phyloP scores from a whole-genome alignment of 129 eudicot species.

The Flaveria linearis region DNA sequence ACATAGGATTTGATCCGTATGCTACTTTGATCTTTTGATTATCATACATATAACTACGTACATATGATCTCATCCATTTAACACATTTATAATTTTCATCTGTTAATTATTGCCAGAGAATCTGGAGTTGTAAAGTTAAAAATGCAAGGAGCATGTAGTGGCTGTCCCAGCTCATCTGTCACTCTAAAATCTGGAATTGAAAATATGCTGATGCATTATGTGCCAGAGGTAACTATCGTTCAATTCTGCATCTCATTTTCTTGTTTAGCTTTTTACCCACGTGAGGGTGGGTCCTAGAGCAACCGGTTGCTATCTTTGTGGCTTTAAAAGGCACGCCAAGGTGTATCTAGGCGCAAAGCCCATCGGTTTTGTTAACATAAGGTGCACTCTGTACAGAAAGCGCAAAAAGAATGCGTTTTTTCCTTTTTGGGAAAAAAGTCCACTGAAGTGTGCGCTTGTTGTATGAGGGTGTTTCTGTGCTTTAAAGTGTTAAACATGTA shows the following conservation, averaged over 20 bases:
- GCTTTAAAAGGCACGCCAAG: too few relatives aligned
- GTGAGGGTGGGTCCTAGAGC: neutral
- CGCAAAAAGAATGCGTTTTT: too few relatives aligned
- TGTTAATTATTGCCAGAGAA: slow-evolving; percentile 44
- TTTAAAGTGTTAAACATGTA: too few relatives aligned
- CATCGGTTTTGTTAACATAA: too few relatives aligned
- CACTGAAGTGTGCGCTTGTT: too few relatives aligned
- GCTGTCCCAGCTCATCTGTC: slow-evolving; percentile 99
- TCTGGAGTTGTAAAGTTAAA: slow-evolving; percentile 87
- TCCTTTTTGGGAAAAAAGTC: too few relatives aligned
- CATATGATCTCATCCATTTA: slow-evolving; percentile 7
- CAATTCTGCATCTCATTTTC: neutral
- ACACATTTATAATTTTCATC: neutral
- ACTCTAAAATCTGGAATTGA: slow-evolving; percentile 97
- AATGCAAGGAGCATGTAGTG: slow-evolving; percentile 99
- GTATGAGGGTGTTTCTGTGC: too few relatives aligned
- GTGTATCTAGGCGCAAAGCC: too few relatives aligned
- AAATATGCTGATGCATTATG: slow-evolving; percentile 98
- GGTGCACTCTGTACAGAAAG: too few relatives aligned
- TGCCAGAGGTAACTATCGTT: slow-evolving; percentile 64
- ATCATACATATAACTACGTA: neutral
- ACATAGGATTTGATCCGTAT: slow-evolving; percentile 81
- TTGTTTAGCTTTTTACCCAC: neutral
- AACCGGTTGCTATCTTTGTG: too few relatives aligned
- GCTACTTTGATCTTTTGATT: slow-evolving; percentile 25